Percentiles rank a stretch among this genome's conserved stretches.
Evolutionary conservation across 139 green algal species (phyloP).

Genomic region (Coelastrella sp.): DNA sequence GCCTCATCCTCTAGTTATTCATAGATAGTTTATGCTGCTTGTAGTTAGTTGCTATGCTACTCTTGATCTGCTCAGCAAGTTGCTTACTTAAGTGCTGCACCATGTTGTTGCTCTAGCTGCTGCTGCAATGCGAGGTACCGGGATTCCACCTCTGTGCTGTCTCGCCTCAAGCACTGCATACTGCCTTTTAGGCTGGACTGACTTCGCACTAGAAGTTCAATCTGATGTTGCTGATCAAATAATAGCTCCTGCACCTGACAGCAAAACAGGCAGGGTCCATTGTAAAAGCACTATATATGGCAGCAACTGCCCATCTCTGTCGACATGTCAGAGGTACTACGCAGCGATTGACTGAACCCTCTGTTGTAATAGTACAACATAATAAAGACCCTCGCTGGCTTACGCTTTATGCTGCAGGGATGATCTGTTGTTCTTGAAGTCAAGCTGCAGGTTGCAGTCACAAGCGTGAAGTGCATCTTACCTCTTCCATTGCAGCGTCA

Average conservation of each 20-base stretch:
- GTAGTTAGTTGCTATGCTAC: background rate
- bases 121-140: background rate
- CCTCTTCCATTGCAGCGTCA: background rate
- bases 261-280: too few species aligned
- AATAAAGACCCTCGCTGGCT: too few species aligned
- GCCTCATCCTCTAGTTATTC: too few species aligned
- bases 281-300: too few species aligned
- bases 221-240: constrained; percentile 56
- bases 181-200: constrained; percentile 29
- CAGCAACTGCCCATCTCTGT: too few species aligned
- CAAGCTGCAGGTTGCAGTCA: background rate
- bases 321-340: too few species aligned
- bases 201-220: constrained; percentile 43
- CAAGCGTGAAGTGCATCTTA: background rate
- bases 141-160: constrained; percentile 2
- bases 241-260: constrained; percentile 37
- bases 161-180: constrained; percentile 33
- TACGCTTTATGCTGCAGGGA: too few species aligned
- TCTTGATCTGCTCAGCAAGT: background rate
- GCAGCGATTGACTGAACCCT: too few species aligned
- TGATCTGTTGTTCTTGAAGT: too few species aligned
- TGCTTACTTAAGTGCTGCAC: constrained; percentile 9
- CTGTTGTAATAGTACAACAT: too few species aligned
- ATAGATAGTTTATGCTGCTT: background rate
- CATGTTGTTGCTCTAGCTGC: constrained; percentile 44